Percentiles rank a stretch among this genome's conserved stretches.
phyloP scores from a whole-genome alignment of 805 yeast species.

The Hyphopichia homilentoma region DNA sequence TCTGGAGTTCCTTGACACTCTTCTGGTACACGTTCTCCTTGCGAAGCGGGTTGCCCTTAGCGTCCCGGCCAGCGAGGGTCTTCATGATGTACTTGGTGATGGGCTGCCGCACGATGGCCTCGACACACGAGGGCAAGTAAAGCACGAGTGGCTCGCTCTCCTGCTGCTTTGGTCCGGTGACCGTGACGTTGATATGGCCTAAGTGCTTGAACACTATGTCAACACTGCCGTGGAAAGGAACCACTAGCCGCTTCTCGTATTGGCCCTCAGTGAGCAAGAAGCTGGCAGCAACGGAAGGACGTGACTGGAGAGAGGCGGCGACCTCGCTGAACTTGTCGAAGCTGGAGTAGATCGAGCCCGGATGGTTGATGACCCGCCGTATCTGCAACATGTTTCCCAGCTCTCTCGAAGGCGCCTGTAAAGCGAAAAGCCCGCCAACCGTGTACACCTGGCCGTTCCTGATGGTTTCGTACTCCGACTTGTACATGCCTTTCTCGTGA shows the following conservation, averaged over 20 bases:
- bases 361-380: constrained; percentile 42
- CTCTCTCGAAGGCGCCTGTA: constrained; percentile 47
- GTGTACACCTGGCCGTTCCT: constrained; percentile 45
- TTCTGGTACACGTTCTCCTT: constrained; percentile 16
- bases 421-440: constrained; percentile 59
- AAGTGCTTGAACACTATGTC: constrained; percentile 63
- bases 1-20: constrained; percentile 13
- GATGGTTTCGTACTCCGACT: constrained; percentile 32
- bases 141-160: constrained; percentile 25
- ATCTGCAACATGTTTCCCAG: constrained; percentile 41
- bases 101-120: constrained; percentile 53
- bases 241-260: constrained; percentile 44
- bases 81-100: constrained; percentile 38
- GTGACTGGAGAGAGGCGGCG: constrained; percentile 9
- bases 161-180: constrained; percentile 45
- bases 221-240: constrained; percentile 66
- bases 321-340: constrained; percentile 26
- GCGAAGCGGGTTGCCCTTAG: constrained; percentile 17
- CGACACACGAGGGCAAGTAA: constrained; percentile 55
- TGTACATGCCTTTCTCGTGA: constrained; percentile 25
- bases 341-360: constrained; percentile 28
- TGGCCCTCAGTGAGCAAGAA: constrained; percentile 20
- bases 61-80: constrained; percentile 29
- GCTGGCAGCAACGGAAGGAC: constrained; percentile 9
- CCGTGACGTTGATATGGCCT: constrained; percentile 60